phyloP scores from a whole-genome alignment of 179 eudicot species.

The Amaranthus tricolor region DNA sequence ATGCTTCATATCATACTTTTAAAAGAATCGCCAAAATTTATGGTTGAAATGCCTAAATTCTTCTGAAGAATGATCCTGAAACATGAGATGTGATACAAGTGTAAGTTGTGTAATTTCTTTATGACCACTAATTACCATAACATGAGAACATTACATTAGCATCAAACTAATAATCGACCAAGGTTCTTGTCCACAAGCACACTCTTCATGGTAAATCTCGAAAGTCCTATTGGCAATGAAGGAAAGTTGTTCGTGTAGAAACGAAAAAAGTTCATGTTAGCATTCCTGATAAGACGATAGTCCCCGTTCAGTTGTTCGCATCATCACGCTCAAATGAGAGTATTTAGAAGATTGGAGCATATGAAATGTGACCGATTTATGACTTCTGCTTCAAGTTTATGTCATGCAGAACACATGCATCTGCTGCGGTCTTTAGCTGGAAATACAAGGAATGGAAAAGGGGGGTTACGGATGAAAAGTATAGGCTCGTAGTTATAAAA shows the following conservation, averaged over 20 bases:
- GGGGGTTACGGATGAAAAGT: neutral
- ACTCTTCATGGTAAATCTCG: neutral
- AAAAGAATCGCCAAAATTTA: too few relatives aligned
- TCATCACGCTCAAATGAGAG: neutral
- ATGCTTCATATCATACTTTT: too few relatives aligned
- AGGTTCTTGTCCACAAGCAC: slow-evolving; percentile 4
- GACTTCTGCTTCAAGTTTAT: slow-evolving; percentile 64
- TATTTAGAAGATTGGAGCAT: neutral
- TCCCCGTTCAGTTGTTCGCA: slow-evolving; percentile 12
- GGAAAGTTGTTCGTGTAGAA: neutral
- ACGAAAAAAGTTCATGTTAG: slow-evolving; percentile 10
- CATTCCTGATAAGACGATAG: slow-evolving; percentile 10
- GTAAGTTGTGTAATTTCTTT: too few relatives aligned
- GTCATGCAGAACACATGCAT: slow-evolving; percentile 79
- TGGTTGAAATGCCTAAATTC: too few relatives aligned
- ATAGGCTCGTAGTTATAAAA: too few relatives aligned
- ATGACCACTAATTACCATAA: too few relatives aligned
- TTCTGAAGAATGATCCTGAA: too few relatives aligned
- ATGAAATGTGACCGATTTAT: slow-evolving; percentile 12
- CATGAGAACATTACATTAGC: neutral
- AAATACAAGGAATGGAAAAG: slow-evolving; percentile 6
- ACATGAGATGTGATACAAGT: too few relatives aligned
- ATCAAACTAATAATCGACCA: neutral
- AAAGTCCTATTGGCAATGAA: neutral
- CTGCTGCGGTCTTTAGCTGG: slow-evolving; percentile 94